Percentiles rank a stretch among this genome's conserved stretches.
phyloP scores from a whole-genome alignment of 2,329 filamentous ascomycete genomes.

The Neocatenulostroma microsporum region DNA sequence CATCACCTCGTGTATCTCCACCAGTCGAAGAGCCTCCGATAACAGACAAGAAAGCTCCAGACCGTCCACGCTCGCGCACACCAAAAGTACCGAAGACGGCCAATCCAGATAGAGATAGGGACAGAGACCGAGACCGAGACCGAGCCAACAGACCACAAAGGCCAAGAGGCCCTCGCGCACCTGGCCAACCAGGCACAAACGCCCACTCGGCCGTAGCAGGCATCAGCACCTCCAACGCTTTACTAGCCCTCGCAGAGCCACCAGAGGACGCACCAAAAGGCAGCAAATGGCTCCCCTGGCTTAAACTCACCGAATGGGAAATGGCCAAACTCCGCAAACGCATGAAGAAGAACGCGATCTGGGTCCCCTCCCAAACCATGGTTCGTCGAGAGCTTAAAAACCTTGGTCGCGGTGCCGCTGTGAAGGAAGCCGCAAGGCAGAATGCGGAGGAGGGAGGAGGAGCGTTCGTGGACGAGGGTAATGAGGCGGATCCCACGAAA shows the following conservation, averaged over 20 bases:
- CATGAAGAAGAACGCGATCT: conserved; percentile 88
- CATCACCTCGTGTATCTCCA: conserved; percentile 30
- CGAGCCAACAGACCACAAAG: conserved; percentile 25
- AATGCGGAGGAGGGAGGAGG: conserved; percentile 59
- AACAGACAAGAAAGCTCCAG: conserved; percentile 16
- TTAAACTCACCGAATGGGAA: conserved; percentile 58
- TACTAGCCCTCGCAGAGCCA: conserved; percentile 52
- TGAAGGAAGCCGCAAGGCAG: conserved; percentile 38
- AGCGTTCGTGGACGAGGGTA: conserved; percentile 54
- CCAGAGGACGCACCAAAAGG: conserved; percentile 53
- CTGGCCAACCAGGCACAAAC: conserved; percentile 46
- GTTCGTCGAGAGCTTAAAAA: conserved; percentile 68
- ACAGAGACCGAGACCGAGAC: too few species aligned
- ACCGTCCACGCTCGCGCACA: conserved; percentile 26
- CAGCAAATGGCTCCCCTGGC: conserved; percentile 55
- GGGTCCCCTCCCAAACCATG: conserved; percentile 80
- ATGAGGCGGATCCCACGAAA: conserved; percentile 29
- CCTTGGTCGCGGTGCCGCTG: conserved; percentile 50
- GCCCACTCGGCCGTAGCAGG: conserved; percentile 48
- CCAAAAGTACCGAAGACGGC: conserved; percentile 31
- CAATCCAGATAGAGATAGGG: too few species aligned
- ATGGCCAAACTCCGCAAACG: conserved; percentile 67
- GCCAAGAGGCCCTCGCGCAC: conserved; percentile 31
- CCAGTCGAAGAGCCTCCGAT: conserved; percentile 23
- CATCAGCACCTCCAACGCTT: conserved; percentile 55